These are phyloP conservation scores for Russula sp. DNA, from an alignment of 768 basidiomycete genomes.

Conservation along the genomic window DNA sequence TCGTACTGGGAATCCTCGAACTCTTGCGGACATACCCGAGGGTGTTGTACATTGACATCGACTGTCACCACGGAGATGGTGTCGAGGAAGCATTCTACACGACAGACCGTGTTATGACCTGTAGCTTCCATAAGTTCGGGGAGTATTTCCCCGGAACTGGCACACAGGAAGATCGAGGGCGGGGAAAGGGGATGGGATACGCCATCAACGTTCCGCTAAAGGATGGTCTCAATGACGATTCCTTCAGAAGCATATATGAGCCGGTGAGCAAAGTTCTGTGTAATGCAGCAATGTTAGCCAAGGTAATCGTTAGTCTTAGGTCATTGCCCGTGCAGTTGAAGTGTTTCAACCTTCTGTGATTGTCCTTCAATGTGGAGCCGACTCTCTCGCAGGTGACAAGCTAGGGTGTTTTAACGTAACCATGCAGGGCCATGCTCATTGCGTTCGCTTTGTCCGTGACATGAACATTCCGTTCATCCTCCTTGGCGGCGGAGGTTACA, in stretches of 20 bases:
- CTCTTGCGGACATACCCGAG: conserved; percentile 78
- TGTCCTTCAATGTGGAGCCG: conserved; percentile 91
- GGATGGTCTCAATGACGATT: conserved; percentile 90
- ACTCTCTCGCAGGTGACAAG: conserved; percentile 92
- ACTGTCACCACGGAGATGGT: conserved; percentile 97
- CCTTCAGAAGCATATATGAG: conserved; percentile 83
- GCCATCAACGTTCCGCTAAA: conserved; percentile 89
- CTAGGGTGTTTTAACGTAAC: conserved; percentile 94
- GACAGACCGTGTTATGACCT: conserved; percentile 95
- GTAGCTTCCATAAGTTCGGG: conserved; percentile 95
- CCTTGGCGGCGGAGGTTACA: conserved; percentile 95
- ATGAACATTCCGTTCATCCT: conserved; percentile 84
- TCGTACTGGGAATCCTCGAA: conserved; percentile 90
- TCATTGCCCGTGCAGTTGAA: conserved; percentile 78
- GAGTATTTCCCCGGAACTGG: conserved; percentile 92
- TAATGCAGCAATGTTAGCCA: not conserved
- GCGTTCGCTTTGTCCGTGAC: conserved; percentile 77
- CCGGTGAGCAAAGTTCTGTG: conserved; percentile 47
- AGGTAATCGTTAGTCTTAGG: conserved; percentile 35
- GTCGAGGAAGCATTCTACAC: conserved; percentile 99
- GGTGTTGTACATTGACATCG: conserved; percentile 96
- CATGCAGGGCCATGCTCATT: conserved; percentile 91
- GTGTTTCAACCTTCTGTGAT: conserved; percentile 84
- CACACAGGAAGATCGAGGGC: conserved; percentile 78
- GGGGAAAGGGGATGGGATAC: conserved; percentile 79